Percentiles rank a stretch among this genome's conserved stretches.
Conservation (phyloP, 2,329 filamentous ascomycete species). For the Xylariaceae sp. region DNA sequence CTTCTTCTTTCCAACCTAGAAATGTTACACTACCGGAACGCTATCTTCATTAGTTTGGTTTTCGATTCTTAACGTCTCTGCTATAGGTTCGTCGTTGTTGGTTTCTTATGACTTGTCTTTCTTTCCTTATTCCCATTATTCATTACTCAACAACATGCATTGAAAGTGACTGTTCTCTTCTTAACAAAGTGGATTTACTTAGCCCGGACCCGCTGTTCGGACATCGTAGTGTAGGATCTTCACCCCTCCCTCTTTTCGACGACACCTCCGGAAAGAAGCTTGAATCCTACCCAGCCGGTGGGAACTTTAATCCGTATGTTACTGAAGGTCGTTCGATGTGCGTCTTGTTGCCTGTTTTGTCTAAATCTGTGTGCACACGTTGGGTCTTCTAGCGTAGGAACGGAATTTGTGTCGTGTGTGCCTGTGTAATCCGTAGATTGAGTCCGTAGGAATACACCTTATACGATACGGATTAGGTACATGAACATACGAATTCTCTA, state of each 20-base stretch:
- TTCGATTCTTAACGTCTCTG: too few relatives aligned
- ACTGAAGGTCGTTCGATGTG: conserved; percentile 13
- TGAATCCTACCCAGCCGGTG: conserved; percentile 22
- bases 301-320: conserved; percentile 10
- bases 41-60: too few relatives aligned
- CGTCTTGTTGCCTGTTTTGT: conserved; percentile 11
- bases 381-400: too few relatives aligned
- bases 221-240: conserved; percentile 11
- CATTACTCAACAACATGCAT: too few relatives aligned
- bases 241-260: conserved; percentile 10
- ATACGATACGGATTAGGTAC: not conserved
- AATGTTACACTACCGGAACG: too few relatives aligned
- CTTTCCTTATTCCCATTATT: too few relatives aligned
- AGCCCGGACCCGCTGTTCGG: not conserved
- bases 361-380: not conserved
- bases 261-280: conserved; percentile 17
- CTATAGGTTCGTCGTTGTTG: too few relatives aligned
- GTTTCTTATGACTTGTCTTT: too few relatives aligned
- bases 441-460: not conserved
- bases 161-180: too few relatives aligned
- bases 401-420: not conserved
- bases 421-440: not conserved
- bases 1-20: too few relatives aligned
- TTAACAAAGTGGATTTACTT: too few relatives aligned
- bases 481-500: not conserved